These are phyloP conservation scores for Aspergillus sergii DNA, from an alignment of 2,329 filamentous ascomycete species.

Conservation along the genomic window DNA sequence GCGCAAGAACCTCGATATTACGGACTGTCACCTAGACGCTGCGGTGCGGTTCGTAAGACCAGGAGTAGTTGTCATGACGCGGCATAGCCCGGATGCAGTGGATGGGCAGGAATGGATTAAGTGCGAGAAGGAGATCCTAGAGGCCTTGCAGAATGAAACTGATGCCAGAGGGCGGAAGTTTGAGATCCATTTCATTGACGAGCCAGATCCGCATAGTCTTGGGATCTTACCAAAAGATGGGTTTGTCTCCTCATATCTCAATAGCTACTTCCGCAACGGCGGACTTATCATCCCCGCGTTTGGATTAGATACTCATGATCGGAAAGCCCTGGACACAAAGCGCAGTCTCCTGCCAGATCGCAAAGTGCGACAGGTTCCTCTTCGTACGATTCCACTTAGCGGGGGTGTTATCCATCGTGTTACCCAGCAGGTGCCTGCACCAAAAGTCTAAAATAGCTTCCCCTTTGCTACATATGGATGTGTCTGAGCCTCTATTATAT, in stretches of 20 bases:
- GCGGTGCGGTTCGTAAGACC: slow-evolving; percentile 30
- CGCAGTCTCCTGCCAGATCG: slow-evolving; percentile 26
- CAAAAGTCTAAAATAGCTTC: neutral
- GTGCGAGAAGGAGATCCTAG: slow-evolving; percentile 21
- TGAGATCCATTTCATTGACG: slow-evolving; percentile 26
- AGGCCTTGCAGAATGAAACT: slow-evolving; percentile 18
- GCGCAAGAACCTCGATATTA: slow-evolving; percentile 28
- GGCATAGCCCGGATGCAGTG: slow-evolving; percentile 16
- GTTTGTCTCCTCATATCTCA: slow-evolving; percentile 29
- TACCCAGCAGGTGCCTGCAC: slow-evolving; percentile 27
- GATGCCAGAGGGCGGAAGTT: slow-evolving; percentile 29
- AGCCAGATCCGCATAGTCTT: slow-evolving; percentile 20
- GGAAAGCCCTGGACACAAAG: slow-evolving; percentile 24
- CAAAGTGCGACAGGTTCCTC: slow-evolving; percentile 26
- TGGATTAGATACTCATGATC: slow-evolving; percentile 25
- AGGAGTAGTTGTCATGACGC: slow-evolving; percentile 27
- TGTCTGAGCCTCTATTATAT: neutral
- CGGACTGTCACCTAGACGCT: slow-evolving; percentile 32
- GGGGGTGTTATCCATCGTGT: slow-evolving; percentile 35
- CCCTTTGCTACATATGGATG: neutral
- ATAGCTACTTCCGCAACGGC: slow-evolving; percentile 34
- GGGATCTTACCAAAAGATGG: slow-evolving; percentile 19
- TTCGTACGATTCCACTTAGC: slow-evolving; percentile 28
- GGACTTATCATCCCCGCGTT: slow-evolving; percentile 33
- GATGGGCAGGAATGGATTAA: slow-evolving; percentile 17